Base-by-base conservation (phyloP, 1,284 basidiomycete genomes). In the Papiliotrema flavescens region DNA sequence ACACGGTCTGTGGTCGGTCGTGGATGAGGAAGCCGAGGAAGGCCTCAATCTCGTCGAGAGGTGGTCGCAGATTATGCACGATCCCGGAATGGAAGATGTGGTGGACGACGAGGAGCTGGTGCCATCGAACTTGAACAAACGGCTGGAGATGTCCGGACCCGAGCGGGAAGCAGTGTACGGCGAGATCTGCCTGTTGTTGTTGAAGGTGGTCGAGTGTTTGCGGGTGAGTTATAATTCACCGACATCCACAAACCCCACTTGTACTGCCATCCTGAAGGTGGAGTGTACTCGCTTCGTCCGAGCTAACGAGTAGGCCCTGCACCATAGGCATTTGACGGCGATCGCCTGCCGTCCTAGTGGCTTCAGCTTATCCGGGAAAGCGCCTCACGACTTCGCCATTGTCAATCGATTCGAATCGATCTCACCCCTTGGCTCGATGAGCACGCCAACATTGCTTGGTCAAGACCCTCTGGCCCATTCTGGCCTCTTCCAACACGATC, bases 261-360 rank as follows among this genome's bases (percentile, higher is more conserved):
- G n/a, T n/a, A n/a, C n/a, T n/a, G n/a, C n/a, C n/a, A n/a, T n/a
- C n/a, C n/a, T n/a, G n/a, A n/a, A n/a, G n/a, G n/a, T n/a, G n/a
- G n/a, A n/a, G n/a, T 32, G 14, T 41, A 22, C n/a, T n/a, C n/a
- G n/a, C n/a, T n/a, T n/a, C n/a, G n/a, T n/a, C 20, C 8, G 6
- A 3, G 41, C 43, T 51, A 56, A 61, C 19, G 26, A 53, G 1
- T 56, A 70, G 60, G 65, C 56, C 2, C 56, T 73, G 2, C 66
- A 70, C 42, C 49, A 59, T 13, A 54, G 62, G 3, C 55, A 59
- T n/a, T 45, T 73, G 13, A 55, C 65, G 0, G 52, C 69, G 19
- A 59, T 69, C 23, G 62, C 64, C 19, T 67, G 65, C 40, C 56
- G 67, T 40, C 66, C 68, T 5, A 57, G 54, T 15, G 59, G 48